Percentiles rank a stretch among this genome's conserved stretches.
phyloP scores from a whole-genome alignment of 2,329 filamentous ascomycete species.

The Talaromyces sp. region DNA sequence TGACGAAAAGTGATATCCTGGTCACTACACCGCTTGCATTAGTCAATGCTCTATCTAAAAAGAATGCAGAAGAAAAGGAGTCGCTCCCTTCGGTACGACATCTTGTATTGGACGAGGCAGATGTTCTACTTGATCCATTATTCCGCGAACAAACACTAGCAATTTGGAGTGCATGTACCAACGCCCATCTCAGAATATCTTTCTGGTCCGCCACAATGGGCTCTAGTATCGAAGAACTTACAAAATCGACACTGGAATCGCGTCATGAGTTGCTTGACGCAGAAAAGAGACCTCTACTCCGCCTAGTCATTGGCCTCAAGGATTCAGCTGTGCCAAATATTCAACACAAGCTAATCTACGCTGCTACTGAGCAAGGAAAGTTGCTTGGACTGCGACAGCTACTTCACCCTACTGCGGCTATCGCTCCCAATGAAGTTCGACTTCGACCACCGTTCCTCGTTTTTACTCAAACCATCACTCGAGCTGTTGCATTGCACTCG shows the following conservation, averaged over 20 bases:
- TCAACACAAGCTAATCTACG: conserved; percentile 82
- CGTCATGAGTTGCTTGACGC: conserved; percentile 45
- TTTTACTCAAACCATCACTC: conserved; percentile 92
- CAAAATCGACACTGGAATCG: conserved; percentile 63
- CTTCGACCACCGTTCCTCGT: conserved; percentile 87
- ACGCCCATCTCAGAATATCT: conserved; percentile 66
- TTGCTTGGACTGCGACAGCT: conserved; percentile 87
- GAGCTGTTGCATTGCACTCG: conserved; percentile 79
- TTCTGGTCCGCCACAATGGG: conserved; percentile 98
- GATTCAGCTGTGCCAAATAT: conserved; percentile 94
- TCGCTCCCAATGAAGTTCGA: conserved; percentile 42
- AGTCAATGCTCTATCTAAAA: conserved; percentile 65
- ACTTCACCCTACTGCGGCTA: conserved; percentile 68
- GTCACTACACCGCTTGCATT: conserved; percentile 78
- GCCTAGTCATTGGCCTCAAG: conserved; percentile 92
- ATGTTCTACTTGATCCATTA: conserved; percentile 85
- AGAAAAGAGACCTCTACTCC: conserved; percentile 58
- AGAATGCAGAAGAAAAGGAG: conserved; percentile 42
- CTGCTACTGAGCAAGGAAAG: conserved; percentile 89
- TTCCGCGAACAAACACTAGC: conserved; percentile 85
- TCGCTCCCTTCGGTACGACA: conserved; percentile 66
- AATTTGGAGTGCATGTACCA: conserved; percentile 77
- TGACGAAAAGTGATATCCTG: conserved; percentile 72
- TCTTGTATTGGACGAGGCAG: conserved; percentile 87
- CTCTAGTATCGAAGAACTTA: conserved; percentile 80